Conservation (phyloP, 306 rosid genomes). For the Argentina anserina region DNA sequence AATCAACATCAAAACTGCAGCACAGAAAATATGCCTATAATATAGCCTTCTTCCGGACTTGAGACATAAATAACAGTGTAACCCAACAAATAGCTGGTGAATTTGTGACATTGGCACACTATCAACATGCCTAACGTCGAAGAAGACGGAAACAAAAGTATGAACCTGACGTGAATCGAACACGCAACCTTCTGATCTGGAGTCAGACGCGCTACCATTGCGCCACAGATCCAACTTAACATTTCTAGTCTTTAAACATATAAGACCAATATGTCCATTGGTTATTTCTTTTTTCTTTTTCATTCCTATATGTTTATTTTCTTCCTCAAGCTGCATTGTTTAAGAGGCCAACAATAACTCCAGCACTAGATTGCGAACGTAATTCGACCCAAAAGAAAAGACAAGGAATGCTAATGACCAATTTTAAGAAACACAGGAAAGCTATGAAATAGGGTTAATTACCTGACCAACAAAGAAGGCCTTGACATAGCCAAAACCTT, state of each 20-base stretch:
- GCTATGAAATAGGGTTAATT: background rate
- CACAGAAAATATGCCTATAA: background rate
- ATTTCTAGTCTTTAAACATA: rapidly evolving
- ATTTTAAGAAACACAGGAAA: background rate
- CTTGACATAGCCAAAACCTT: slow-evolving; percentile 28
- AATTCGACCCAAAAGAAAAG: background rate
- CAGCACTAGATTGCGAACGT: background rate
- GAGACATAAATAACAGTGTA: background rate
- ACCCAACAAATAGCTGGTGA: background rate
- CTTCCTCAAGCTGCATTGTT: background rate
- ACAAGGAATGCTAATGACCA: background rate
- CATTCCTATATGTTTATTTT: too few relatives aligned
- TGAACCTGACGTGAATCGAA: slow-evolving; percentile 6
- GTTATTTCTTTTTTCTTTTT: too few relatives aligned
- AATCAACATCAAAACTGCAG: background rate
- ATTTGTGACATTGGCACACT: too few relatives aligned
- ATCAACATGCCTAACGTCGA: too few relatives aligned
- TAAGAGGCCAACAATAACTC: background rate
- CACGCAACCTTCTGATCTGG: slow-evolving; percentile 12
- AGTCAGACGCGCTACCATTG: slow-evolving; percentile 15
- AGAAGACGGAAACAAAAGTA: background rate
- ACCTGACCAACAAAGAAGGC: slow-evolving; percentile 42
- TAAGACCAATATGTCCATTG: too few relatives aligned
- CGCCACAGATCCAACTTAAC: background rate
- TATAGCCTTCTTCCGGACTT: slow-evolving; percentile 12